Base-by-base conservation (phyloP, 441 rosid genomes). In the Kokia cookei region DNA sequence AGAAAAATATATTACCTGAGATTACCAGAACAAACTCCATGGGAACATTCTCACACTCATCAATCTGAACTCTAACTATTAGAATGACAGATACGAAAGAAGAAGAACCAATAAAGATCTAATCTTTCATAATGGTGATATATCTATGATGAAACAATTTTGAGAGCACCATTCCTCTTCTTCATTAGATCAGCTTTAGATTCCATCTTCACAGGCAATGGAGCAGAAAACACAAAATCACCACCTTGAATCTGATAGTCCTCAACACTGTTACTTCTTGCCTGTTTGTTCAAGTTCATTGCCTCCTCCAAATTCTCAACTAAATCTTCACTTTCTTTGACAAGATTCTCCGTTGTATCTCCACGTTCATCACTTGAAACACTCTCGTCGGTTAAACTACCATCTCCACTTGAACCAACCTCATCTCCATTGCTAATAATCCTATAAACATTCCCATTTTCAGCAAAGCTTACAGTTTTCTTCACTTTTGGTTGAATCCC, bases 141-240 rank as follows among this genome's bases (percentile, higher is more conserved):
- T 48, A 67, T 75, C 40, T 37, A 37, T 37, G 40, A 84, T 27
- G 67, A 42, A 8, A 74, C 81, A 22, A 84, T 77, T 75, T 83
- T 84, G 75, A 80, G 77, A 29, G 76, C 45, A 42, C 65, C 76
- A 73, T 82, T 78, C 40, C 78, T 85, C 72, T 58, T 83, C 79
- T 78, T 88, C 78, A 64, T 76, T 66, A 81, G 77, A 71, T 77
- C 86, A 48, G 77, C 86, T 82, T 84, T 83, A 7, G 86, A 69
- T 76, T 94, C 97, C 96, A 91, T 94, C 85, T 89, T 92, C 72
- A 85, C 82, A 11, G 98, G 95, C 76, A 84, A 37, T 27, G 97
- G 97, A 64, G 98, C 90, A 78, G 93, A 85, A 73, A 86, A 85
- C 81, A 82, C 75, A 15, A 77, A 84, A 55, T 63, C 79, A 43